A percentile compares a stretch with the other conserved stretches of the same genome.
Evolutionary conservation across 208 protist genomes (phyloP).

Genomic region (Crithidia brevicula): DNA sequence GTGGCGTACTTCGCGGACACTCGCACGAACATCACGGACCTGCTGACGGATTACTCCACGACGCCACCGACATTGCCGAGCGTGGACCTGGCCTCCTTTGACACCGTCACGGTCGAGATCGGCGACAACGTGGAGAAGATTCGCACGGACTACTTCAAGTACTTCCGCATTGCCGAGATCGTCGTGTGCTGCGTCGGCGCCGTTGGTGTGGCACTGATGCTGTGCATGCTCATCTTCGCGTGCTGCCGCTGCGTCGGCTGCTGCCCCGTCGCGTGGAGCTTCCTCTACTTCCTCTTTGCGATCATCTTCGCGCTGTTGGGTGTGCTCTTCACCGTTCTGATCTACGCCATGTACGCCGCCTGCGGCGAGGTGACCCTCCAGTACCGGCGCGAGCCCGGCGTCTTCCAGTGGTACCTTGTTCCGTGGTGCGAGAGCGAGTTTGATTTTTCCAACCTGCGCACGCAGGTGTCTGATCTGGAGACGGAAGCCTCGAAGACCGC

Average conservation of each 20-base stretch:
- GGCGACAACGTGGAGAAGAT: conserved; percentile 32
- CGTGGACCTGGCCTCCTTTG: conserved; percentile 48
- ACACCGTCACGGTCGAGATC: conserved; percentile 38
- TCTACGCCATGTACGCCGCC: conserved; percentile 42
- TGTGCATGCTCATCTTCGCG: conserved; percentile 65
- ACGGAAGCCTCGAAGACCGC: conserved; percentile 19
- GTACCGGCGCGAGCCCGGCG: conserved; percentile 63
- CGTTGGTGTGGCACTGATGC: conserved; percentile 57
- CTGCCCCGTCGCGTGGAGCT: conserved; percentile 44
- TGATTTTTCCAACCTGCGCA: conserved; percentile 39
- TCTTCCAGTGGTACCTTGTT: conserved; percentile 83
- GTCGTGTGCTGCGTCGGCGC: conserved; percentile 56
- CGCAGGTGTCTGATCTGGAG: conserved; percentile 34
- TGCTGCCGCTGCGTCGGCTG: conserved; percentile 48
- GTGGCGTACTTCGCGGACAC: conserved; percentile 57
- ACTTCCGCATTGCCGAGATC: conserved; percentile 57
- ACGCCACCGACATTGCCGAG: conserved; percentile 22
- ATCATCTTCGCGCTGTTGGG: conserved; percentile 61
- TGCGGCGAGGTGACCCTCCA: conserved; percentile 72
- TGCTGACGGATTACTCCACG: conserved; percentile 48
- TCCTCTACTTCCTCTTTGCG: conserved; percentile 70
- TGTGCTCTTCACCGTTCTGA: conserved; percentile 60
- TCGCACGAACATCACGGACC: conserved; percentile 28
- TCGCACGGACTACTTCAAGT: conserved; percentile 63
- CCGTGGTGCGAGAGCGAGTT: conserved; percentile 65